Conservation (phyloP, 164 flowering plant species). For the Vitis vinifera region ASM3070453v1 NC_081814.1:2184501-2185000, state of each 20-base stretch:
- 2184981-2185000: too few relatives aligned
- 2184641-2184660: constrained; percentile 42
- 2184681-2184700: background rate
- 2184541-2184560: constrained; percentile 95
- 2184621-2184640: constrained; percentile 83
- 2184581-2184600: constrained; percentile 94
- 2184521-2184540: constrained; percentile 98
- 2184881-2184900: too few relatives aligned
- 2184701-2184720: background rate
- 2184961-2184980: too few relatives aligned
- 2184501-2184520: constrained; percentile 92
- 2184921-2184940: background rate
- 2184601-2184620: constrained; percentile 76
- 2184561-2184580: constrained; percentile 87
- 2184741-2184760: constrained; percentile 87
- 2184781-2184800: constrained; percentile 74
- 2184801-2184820: constrained; percentile 69
- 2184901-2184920: too few relatives aligned
- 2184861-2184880: too few relatives aligned
- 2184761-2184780: constrained; percentile 85
- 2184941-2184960: background rate
- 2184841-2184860: background rate
- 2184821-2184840: constrained; percentile 48
- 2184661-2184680: background rate
- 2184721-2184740: constrained; percentile 67